These are phyloP conservation scores for Cucurbita pepo DNA, from an alignment of 306 rosid species.

Conservation along the genomic window DNA sequence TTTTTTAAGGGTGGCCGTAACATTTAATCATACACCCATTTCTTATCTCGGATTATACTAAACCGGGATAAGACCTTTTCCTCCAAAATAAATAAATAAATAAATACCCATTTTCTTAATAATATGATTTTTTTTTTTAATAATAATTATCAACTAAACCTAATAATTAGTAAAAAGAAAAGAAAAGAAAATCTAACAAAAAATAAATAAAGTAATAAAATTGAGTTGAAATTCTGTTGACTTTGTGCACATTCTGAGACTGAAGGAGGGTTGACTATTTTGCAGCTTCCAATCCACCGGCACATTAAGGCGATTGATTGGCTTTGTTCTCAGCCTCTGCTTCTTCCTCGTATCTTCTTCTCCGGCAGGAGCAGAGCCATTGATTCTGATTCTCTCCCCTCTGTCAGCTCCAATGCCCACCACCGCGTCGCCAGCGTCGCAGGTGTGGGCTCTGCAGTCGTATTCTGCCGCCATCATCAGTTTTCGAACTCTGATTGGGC, in stretches of 20 bases:
- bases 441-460: constrained; percentile 76
- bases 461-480: constrained; percentile 39
- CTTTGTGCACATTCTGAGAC: not conserved
- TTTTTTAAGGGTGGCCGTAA: no score
- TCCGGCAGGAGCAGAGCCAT: constrained; percentile 28
- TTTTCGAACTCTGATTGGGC: constrained; percentile 67
- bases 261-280: not conserved
- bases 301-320: constrained; percentile 72
- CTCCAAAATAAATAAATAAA: no score
- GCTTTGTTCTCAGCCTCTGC: constrained; percentile 52
- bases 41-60: no score
- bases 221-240: not conserved
- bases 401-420: not conserved
- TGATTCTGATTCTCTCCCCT: not conserved
- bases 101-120: no score
- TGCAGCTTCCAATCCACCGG: constrained; percentile 70
- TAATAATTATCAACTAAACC: no score
- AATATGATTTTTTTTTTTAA: no score
- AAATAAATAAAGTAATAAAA: no score
- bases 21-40: no score
- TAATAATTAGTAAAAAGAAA: no score
- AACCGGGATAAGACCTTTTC: no score
- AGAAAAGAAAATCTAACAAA: no score
- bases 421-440: constrained; percentile 48
- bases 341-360: constrained; percentile 70